Percentiles rank a stretch among this genome's conserved stretches.
Evolutionary conservation across 495 filamentous ascomycete species (phyloP).

Genomic region (Penicillium malachiteum): DNA sequence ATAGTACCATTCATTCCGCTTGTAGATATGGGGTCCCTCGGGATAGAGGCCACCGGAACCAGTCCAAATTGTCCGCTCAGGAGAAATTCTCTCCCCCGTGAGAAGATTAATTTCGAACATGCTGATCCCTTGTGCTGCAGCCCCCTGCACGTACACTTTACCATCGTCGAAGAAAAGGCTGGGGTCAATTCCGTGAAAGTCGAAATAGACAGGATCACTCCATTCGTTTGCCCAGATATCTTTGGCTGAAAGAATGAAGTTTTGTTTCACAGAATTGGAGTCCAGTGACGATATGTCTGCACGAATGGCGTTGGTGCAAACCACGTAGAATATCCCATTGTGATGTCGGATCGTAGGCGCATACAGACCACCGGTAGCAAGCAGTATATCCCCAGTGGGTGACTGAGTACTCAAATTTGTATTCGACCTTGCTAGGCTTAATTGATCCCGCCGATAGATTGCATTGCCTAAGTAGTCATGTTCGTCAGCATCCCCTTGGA

Average conservation of each 20-base stretch:
- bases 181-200: constrained; percentile 29
- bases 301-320: constrained; percentile 33
- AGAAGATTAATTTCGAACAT: constrained; percentile 26
- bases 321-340: constrained; percentile 38
- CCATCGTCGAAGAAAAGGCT: constrained; percentile 27
- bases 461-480: constrained; percentile 17
- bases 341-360: constrained; percentile 27
- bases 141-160: constrained; percentile 24
- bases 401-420: constrained; percentile 8
- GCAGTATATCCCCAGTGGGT: constrained; percentile 10
- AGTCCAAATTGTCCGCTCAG: constrained; percentile 51
- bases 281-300: not conserved
- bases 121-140: constrained; percentile 5
- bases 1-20: constrained; percentile 59
- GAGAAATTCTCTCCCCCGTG: constrained; percentile 13
- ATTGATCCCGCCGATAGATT: constrained; percentile 12
- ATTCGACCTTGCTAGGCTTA: constrained; percentile 8
- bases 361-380: constrained; percentile 22
- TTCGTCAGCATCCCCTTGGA: not conserved
- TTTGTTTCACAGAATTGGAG: constrained; percentile 18
- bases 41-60: constrained; percentile 45
- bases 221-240: constrained; percentile 25
- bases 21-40: constrained; percentile 61
- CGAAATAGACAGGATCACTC: constrained; percentile 32
- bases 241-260: constrained; percentile 27